Evolutionary conservation across 2,329 filamentous ascomycete genomes (phyloP).

Genomic region (Diaporthe amygdali): DNA sequence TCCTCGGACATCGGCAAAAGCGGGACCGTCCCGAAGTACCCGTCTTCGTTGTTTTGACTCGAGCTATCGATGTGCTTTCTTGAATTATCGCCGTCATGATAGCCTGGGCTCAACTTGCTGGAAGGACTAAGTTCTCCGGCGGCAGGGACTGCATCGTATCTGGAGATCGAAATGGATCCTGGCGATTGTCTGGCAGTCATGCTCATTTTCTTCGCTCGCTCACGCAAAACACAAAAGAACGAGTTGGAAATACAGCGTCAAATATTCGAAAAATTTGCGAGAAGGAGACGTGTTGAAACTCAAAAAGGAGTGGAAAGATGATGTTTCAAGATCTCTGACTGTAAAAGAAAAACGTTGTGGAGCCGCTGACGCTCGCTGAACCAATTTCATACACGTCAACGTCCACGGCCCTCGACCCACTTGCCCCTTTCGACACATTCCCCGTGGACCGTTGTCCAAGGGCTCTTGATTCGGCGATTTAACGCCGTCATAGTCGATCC

Average conservation of each 20-base stretch:
- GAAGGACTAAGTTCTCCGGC: not conserved
- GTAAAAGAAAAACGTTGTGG: not conserved
- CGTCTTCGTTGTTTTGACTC: not conserved
- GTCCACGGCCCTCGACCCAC: not conserved
- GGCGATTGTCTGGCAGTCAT: not conserved
- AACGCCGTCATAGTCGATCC: conserved; percentile 10
- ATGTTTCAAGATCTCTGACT: not conserved
- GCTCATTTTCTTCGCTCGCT: not conserved
- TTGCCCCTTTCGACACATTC: not conserved
- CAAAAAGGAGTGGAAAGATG: not conserved
- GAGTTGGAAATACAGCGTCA: too few relatives aligned
- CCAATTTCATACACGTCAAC: not conserved
- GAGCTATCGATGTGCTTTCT: not conserved
- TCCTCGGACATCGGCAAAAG: not conserved
- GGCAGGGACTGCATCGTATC: not conserved
- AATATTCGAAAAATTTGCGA: not conserved
- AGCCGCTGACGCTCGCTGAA: not conserved
- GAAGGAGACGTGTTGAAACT: not conserved
- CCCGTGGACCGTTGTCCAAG: not conserved
- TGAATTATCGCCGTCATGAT: not conserved
- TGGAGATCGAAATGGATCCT: not conserved
- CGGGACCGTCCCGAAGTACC: not conserved
- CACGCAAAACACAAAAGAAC: not conserved
- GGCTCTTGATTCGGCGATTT: conserved; percentile 7
- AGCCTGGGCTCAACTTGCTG: not conserved